These are phyloP conservation scores for Penicillium lividum DNA, from an alignment of 495 filamentous ascomycete species.

Conservation along the genomic window DNA sequence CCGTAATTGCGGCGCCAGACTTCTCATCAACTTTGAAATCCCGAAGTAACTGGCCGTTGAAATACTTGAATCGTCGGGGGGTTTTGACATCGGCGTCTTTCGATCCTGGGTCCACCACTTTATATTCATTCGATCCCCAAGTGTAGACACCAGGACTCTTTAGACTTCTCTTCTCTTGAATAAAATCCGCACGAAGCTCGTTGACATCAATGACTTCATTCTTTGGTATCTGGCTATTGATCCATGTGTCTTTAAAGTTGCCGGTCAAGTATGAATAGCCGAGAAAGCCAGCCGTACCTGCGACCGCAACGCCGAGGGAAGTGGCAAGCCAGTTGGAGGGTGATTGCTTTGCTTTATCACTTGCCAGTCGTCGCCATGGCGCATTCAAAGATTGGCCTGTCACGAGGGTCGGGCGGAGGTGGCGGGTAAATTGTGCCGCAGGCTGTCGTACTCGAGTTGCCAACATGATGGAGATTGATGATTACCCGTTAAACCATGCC, in stretches of 20 bases:
- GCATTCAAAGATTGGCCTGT: conserved; percentile 24
- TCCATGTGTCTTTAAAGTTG: conserved; percentile 20
- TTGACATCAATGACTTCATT: conserved; percentile 40
- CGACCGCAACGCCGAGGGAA: conserved; percentile 36
- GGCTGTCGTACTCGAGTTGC: conserved; percentile 32
- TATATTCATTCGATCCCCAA: conserved; percentile 89
- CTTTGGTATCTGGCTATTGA: conserved; percentile 18
- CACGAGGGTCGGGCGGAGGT: conserved; percentile 21
- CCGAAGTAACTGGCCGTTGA: conserved; percentile 79
- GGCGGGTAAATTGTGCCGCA: conserved; percentile 19
- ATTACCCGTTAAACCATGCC: conserved; percentile 2
- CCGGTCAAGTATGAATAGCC: conserved; percentile 38
- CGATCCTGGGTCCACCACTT: conserved; percentile 81
- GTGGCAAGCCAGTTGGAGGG: conserved; percentile 38
- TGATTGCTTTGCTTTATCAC: conserved; percentile 24
- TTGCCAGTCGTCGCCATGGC: conserved; percentile 36
- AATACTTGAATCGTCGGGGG: conserved; percentile 76
- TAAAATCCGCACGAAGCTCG: conserved; percentile 70
- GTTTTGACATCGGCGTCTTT: conserved; percentile 73
- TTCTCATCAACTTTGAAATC: conserved; percentile 83
- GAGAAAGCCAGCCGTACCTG: conserved; percentile 38
- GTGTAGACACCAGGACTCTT: conserved; percentile 88
- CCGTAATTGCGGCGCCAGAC: conserved; percentile 85
- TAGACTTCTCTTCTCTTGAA: conserved; percentile 85
- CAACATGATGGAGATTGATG: conserved; percentile 26